These are phyloP conservation scores for Gyromitra esculenta DNA, from an alignment of 2,329 filamentous ascomycete genomes.

Conservation along the genomic window DNA sequence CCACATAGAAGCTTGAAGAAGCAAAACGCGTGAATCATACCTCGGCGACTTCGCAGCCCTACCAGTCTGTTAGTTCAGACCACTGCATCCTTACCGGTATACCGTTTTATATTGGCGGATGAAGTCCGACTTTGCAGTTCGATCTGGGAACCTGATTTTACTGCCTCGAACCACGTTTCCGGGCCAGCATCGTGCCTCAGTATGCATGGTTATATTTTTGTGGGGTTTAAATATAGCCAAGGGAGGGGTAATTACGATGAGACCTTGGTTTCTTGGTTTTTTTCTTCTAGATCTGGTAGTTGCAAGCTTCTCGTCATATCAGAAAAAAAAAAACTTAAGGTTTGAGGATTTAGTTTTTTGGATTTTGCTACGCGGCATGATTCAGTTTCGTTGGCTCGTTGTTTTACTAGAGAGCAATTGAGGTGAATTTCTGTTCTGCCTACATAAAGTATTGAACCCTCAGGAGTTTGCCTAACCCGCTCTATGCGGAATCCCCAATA, in stretches of 20 bases:
- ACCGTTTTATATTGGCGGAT: background rate
- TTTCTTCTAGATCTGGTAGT: background rate
- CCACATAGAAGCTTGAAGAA: background rate
- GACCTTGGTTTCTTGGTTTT: background rate
- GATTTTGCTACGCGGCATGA: background rate
- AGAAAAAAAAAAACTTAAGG: background rate
- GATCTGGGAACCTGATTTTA: constrained; percentile 7
- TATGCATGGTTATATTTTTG: constrained; percentile 6
- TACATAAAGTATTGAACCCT: background rate
- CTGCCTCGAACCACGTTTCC: constrained; percentile 34
- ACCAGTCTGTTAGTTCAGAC: constrained; percentile 1
- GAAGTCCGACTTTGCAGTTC: background rate
- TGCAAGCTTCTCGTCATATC: constrained; percentile 8
- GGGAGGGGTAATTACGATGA: constrained; percentile 8
- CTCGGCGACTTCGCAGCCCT: constrained; percentile 19
- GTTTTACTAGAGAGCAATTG: background rate
- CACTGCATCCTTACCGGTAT: background rate
- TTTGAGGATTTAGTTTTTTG: constrained; percentile 6
- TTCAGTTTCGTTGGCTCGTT: background rate
- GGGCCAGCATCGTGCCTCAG: constrained; percentile 2
- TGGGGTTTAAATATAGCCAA: constrained; percentile 14
- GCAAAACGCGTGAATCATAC: constrained; percentile 12
- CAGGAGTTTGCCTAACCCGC: background rate
- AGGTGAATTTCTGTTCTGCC: background rate
- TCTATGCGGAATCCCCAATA: background rate